Base-by-base conservation (phyloP, 2,329 filamentous ascomycete genomes). In the Tolypocladium guangdongense region DNA sequence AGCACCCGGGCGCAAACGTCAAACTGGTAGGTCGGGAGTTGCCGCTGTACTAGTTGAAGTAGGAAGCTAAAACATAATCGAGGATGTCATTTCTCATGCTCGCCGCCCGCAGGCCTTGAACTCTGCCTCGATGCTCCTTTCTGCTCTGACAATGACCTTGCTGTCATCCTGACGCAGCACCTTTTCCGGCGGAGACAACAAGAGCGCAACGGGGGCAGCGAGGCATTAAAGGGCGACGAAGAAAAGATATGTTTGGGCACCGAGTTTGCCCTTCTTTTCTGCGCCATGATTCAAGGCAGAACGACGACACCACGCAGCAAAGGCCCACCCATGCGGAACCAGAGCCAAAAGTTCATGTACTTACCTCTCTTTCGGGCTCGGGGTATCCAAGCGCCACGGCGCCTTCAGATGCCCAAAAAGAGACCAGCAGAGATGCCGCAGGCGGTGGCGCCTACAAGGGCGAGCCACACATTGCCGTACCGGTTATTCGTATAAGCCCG, bases 401-500 rank as follows among this genome's bases (percentile, higher is more conserved):
- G 14, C 74, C 76, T 59, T 78, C 76, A 10, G 69, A 68, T 0
- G 74, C 73, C 75, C 76, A n/a, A 78, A 63, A 78, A 78, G 1
- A 78, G 63, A 1, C 74, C 75, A 0, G 75, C 75, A 1, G 70
- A 73, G 27, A 77, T 59, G 33, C 76, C 76, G 59, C 75, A 78
- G 4, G 70, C 64, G 1, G 71, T 74, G 4, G 75, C 71, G 20
- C 75, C 76, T 6, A 78, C 61, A 0, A 77, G 66, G 1, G 78
- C 74, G 33, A 78, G 71, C 76, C 76, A 79, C 16, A 68, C 72
- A 49, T 75, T 78, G 7, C 76, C 77, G 57, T 68, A 77, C 4
- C 72, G 67, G 60, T 77, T 76, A 59, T 77, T 76, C 50, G 68
- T 69, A 58, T 78, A 78, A 79, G 63, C 2, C 71, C 73, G 8